phyloP scores from a whole-genome alignment of 78 protist species.

The Chrysochromulina tobinii region DNA sequence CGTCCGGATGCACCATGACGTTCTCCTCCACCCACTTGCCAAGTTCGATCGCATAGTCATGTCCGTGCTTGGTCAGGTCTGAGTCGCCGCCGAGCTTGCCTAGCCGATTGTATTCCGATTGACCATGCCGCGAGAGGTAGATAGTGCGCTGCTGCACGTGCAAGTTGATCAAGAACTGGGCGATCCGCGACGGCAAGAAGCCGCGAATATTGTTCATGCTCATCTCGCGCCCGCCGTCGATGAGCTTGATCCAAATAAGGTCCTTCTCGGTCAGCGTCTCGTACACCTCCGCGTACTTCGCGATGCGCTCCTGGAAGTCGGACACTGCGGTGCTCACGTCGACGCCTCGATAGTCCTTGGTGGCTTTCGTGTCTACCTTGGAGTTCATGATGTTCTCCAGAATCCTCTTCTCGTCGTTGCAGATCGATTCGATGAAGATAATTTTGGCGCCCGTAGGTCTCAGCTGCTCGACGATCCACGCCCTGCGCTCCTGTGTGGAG shows the following conservation, averaged over 20 bases:
- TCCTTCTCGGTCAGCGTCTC: not conserved
- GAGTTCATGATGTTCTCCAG: not conserved
- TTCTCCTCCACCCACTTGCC: not conserved
- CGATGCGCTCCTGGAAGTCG: not conserved
- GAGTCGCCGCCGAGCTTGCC: conserved; percentile 90
- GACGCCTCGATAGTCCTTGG: conserved; percentile 9
- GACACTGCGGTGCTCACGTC: not conserved
- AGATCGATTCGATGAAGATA: conserved; percentile 51
- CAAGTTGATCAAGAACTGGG: not conserved
- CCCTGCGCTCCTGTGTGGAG: conserved; percentile 27
- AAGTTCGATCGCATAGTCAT: not conserved
- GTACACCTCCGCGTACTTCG: not conserved
- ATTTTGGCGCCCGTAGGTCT: not conserved
- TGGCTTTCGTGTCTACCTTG: not conserved
- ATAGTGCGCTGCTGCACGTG: conserved; percentile 29
- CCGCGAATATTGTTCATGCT: not conserved
- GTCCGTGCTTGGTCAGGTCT: conserved; percentile 48
- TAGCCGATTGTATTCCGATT: conserved; percentile 73
- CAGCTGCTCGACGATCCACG: not conserved
- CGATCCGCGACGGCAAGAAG: not conserved
- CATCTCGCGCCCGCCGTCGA: not conserved
- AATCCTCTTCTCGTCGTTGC: not conserved
- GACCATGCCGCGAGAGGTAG: conserved; percentile 89
- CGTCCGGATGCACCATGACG: not conserved
- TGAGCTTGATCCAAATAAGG: not conserved